Evolutionary conservation across 768 basidiomycete genomes (phyloP), one percentile per base, ranked within the genome.

Genomic region (Lactarius deliciosus): DNA sequence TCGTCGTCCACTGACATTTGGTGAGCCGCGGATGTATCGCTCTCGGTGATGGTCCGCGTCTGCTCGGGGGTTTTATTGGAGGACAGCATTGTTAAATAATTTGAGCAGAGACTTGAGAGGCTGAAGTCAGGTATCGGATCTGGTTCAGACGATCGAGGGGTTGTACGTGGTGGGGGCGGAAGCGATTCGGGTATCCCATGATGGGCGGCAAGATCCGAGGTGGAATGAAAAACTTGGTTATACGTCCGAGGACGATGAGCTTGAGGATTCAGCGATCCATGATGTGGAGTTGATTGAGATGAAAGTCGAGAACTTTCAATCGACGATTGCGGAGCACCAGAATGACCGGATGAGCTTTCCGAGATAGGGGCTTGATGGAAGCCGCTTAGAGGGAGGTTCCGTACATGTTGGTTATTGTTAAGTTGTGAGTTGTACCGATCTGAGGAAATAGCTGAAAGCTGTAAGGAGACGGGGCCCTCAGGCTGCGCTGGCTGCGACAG

Each of bases 181-280:
- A 92, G 76, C 69, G 81, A 83, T 71, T 86, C 83, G 67, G 90
- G 90, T 74, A 91, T 85, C 78, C 89, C 90, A 90, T 91, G 86
- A 65, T 90, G 90, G 73, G 86, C 81, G 72, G 89, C 86, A 64
- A 89, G 79, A 79, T 88, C 90, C 77, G 83, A 82, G 62, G 86
- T 78, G 76, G 84, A 83, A 72, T 79, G 77, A 73, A 89, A 90
- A 71, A 90, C 83, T 78, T 76, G 74, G 64, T 79, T 80, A 47
- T 83, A 83, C 80, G 90, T 88, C 87, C 85, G 79, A 76, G 79
- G 89, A 90, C 87, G 86, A 75, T 77, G 75, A 72, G 77, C 75
- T 65, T 75, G 73, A 32, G 76, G 75, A 78, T 79, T 88, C 85
- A 91, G 72, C 74, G 83, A 74, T 74, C 72, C 89, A 91, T 90